Evolutionary conservation across 2,329 filamentous ascomycete species (phyloP), one percentile per base, ranked within the genome.

Genomic region (Sphaerulina vaccinii): DNA sequence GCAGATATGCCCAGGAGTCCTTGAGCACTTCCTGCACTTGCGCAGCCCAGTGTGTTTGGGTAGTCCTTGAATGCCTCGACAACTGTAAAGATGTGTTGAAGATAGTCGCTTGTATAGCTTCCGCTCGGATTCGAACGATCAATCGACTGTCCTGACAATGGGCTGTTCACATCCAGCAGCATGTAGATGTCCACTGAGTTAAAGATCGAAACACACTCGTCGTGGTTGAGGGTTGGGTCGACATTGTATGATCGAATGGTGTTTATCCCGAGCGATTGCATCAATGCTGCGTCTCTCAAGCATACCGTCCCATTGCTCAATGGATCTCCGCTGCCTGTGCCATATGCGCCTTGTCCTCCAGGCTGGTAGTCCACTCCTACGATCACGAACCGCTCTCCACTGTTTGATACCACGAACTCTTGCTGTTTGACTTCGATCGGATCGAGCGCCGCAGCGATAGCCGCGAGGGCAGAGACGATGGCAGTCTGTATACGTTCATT

Each of bases 1-100:
- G 79, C 73, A 90, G 77, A 73, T 88, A 91, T 68, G 86, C 83
- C 81, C 80, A 90, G 49, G 81, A 86, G 63, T 91, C 88, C 66
- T 84, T 77, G 19, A 91, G 80, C 37, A 88, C 82, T 1, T 80
- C 73, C 54, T 87, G 84, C 37, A 92, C 88, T 68, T 91, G 87
- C 42, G 87, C 87, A 50, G 33, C 77, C 84, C 21, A 86, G 73
- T 2, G 79, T 78, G 68, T 87, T 86, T 51, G 82, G 80, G 69
- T 82, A 86, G 61, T 74, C 69, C 67, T 84, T 85, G 75, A 87
- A 86, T 5, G 79, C 80, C 67, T 87, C 83, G 32, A 87, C 79
- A 32, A 86, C 75, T 53, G 76, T 74, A 63, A 85, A 86, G 58
- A 83, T 76, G 59, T 82, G 79, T 50, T 71, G 68, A 51, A 84